These are phyloP conservation scores for Cladophialophora chaetospira DNA, from an alignment of 2,329 filamentous ascomycete genomes.

Conservation along the genomic window DNA sequence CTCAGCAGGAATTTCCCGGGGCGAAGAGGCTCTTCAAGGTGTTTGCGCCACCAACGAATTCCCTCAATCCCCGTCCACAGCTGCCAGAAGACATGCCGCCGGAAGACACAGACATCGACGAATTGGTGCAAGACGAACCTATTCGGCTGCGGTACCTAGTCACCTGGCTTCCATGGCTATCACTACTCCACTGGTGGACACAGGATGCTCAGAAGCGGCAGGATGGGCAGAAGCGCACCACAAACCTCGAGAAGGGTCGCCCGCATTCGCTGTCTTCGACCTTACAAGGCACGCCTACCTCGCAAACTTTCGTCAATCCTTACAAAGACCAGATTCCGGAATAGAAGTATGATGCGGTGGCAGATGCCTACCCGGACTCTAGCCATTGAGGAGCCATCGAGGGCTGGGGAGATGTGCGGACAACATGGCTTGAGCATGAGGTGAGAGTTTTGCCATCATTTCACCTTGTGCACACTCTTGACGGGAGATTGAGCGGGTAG, in stretches of 20 bases:
- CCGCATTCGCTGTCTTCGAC: slow-evolving; percentile 5
- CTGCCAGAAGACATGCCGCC: slow-evolving; percentile 8
- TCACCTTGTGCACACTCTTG: too few relatives aligned
- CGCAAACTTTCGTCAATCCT: slow-evolving; percentile 11
- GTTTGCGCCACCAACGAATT: slow-evolving; percentile 13
- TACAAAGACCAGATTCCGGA: slow-evolving; percentile 5
- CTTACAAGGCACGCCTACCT: slow-evolving; percentile 4
- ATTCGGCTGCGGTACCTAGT: slow-evolving; percentile 13
- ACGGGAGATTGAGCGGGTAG: too few relatives aligned
- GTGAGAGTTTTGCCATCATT: too few relatives aligned
- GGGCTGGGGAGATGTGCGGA: too few relatives aligned
- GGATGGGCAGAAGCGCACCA: slow-evolving; percentile 1
- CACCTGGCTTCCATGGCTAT: slow-evolving; percentile 24
- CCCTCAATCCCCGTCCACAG: neutral
- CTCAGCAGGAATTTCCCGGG: slow-evolving; percentile 8
- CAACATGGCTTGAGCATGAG: too few relatives aligned
- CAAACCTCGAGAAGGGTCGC: slow-evolving; percentile 6
- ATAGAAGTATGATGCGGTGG: neutral
- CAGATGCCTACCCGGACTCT: too few relatives aligned
- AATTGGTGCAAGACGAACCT: slow-evolving; percentile 4
- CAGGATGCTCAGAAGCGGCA: slow-evolving; percentile 9
- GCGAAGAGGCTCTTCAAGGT: slow-evolving; percentile 13
- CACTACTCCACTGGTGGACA: slow-evolving; percentile 18
- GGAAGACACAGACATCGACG: slow-evolving; percentile 15
- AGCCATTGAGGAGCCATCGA: too few relatives aligned